Conservation (phyloP, 441 rosid genomes). For the Adansonia gregorii region DNA sequence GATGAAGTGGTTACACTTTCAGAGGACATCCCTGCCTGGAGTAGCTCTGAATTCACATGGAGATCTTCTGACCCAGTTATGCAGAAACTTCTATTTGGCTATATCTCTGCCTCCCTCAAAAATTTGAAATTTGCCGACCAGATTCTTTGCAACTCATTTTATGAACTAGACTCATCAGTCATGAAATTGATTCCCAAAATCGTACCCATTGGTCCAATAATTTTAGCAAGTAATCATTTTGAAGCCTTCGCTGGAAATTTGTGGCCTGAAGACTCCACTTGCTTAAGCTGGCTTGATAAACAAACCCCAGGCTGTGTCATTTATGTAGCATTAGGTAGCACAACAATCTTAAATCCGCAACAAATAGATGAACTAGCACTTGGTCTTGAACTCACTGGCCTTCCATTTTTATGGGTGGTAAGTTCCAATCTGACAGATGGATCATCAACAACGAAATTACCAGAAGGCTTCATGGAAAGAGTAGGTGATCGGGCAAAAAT, state of each 20-base stretch:
- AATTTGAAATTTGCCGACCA: conserved; percentile 7
- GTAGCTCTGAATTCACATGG: conserved; percentile 21
- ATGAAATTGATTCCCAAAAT: conserved; percentile 22
- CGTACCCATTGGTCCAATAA: conserved; percentile 20
- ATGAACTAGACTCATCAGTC: conserved; percentile 22
- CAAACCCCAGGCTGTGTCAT: conserved; percentile 31
- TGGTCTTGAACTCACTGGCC: conserved; percentile 34
- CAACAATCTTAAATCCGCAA: conserved; percentile 23
- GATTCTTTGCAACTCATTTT: conserved; percentile 25
- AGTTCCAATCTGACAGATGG: conserved; percentile 12
- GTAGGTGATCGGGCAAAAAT: conserved; percentile 33
- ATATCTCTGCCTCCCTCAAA: neutral
- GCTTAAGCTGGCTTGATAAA: conserved; percentile 39
- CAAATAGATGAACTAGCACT: conserved; percentile 43
- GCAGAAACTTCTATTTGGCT: conserved; percentile 17
- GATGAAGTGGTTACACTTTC: neutral
- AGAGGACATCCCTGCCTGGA: neutral
- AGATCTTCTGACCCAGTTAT: neutral
- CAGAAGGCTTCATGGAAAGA: conserved; percentile 32
- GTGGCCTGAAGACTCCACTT: conserved; percentile 29
- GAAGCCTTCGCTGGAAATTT: neutral
- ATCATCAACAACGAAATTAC: neutral
- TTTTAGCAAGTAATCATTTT: neutral
- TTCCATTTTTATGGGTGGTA: conserved; percentile 45
- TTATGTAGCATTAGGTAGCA: conserved; percentile 42